A percentile compares a stretch with the other conserved stretches of the same genome.
Conservation (phyloP, 2,329 filamentous ascomycete genomes). For the Neonectria ditissima region DNA sequence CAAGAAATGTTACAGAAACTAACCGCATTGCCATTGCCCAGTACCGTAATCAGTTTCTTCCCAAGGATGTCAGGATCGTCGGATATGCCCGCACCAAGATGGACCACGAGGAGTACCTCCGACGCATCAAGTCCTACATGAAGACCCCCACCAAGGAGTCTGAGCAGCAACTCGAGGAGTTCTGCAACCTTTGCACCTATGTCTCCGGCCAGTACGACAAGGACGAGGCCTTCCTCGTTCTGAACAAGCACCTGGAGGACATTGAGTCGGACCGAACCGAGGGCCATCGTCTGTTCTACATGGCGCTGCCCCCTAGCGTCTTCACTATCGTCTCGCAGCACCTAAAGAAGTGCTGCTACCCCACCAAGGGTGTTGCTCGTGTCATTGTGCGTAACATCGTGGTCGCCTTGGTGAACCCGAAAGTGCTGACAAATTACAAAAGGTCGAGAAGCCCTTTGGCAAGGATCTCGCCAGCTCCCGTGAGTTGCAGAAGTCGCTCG, state of each 20-base stretch:
- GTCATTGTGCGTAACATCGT: constrained; percentile 79
- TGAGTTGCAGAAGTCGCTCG: constrained; percentile 92
- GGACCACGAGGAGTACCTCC: constrained; percentile 96
- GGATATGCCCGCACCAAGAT: constrained; percentile 99
- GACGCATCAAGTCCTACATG: constrained; percentile 96
- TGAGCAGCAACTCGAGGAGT: constrained; percentile 93
- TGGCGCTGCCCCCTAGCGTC: constrained; percentile 96
- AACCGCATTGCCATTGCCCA: constrained; percentile 53
- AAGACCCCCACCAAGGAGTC: constrained; percentile 98
- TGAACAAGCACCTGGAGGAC: constrained; percentile 87
- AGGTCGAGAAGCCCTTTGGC: constrained; percentile 99
- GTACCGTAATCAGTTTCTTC: constrained; percentile 99
- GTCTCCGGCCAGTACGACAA: constrained; percentile 98
- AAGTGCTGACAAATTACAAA: constrained; percentile 41
- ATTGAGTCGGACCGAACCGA: constrained; percentile 86
- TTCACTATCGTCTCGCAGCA: constrained; percentile 98
- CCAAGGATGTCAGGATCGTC: constrained; percentile 94
- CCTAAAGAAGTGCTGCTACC: constrained; percentile 97
- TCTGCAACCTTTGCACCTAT: constrained; percentile 89
- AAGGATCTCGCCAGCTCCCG: constrained; percentile 96
- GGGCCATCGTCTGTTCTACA: constrained; percentile 97
- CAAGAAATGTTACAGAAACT: constrained; percentile 12
- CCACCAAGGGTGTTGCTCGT: constrained; percentile 87
- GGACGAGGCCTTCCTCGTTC: constrained; percentile 89
- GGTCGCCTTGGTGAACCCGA: neutral